phyloP scores from a whole-genome alignment of 2,329 filamentous ascomycete genomes.

The Didymosphaeria variabile region DNA sequence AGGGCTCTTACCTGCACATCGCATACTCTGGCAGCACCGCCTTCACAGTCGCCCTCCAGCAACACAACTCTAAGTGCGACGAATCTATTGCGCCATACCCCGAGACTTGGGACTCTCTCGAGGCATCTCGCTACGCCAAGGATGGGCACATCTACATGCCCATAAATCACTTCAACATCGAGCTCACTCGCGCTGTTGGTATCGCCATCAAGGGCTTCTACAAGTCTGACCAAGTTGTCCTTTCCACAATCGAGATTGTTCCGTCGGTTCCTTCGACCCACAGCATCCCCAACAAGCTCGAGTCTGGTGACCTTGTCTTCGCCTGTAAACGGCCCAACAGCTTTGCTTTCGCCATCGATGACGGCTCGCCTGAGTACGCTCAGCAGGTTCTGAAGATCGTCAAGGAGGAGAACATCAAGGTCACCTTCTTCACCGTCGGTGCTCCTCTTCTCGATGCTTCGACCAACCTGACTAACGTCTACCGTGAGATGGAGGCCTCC shows the following conservation, averaged over 20 bases:
- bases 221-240: conserved; percentile 57
- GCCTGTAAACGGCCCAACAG: conserved; percentile 73
- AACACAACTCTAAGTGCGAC: conserved; percentile 71
- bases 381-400: conserved; percentile 69
- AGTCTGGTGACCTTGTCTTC: conserved; percentile 69
- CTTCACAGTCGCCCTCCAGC: conserved; percentile 71
- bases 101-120: conserved; percentile 73
- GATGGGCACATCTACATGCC: conserved; percentile 71
- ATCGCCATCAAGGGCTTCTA: conserved; percentile 73
- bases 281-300: conserved; percentile 66
- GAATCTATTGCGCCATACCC: conserved; percentile 66
- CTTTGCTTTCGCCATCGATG: conserved; percentile 77
- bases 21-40: conserved; percentile 68
- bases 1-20: conserved; percentile 70
- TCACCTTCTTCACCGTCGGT: conserved; percentile 77
- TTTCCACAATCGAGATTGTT: conserved; percentile 70
- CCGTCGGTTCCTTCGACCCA: conserved; percentile 61
- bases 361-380: conserved; percentile 68
- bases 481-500: conserved; percentile 67
- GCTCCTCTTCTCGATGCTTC: conserved; percentile 65
- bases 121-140: conserved; percentile 68
- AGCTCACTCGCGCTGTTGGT: conserved; percentile 65
- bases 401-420: conserved; percentile 68
- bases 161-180: conserved; percentile 71
- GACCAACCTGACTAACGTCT: conserved; percentile 70